Evolutionary conservation across 805 yeast species (phyloP), one percentile per base, ranked within the genome.

Genomic region (Pichia sporocuriosa): DNA sequence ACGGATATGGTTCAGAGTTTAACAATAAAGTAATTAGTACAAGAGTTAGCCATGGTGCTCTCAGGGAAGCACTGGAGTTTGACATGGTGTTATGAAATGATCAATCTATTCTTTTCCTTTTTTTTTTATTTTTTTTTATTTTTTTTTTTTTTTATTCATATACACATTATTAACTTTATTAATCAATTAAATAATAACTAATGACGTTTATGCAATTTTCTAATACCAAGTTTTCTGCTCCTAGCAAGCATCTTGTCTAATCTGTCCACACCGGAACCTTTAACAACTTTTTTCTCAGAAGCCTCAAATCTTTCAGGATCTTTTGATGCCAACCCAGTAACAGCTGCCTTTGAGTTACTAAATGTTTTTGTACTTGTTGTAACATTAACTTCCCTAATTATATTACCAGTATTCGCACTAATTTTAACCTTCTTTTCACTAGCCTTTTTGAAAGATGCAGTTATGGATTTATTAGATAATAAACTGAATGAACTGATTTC

Each of bases 11-110:
- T 4, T 64, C 72, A 1, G 56, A 54, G 4, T 59, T 66, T 44
- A 59, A 60, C 39, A 49, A 52, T 16, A 58, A 52, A 6, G 66
- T 62, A 17, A 36, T 58, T n/a, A 56, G 56, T 32, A 58, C 69
- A 11, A 59, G 68, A 34, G 65, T 73, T 23, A 72, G 75, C 44
- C 73, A 66, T 48, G 62, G 66, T n/a, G 70, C 75, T 1, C 52
- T 73, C 16, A 54, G 65, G 43, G 77, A 73, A 30, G 79, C 79
- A 3, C 55, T 73, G 24, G 53, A 55, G 34, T 45, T 47, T 40
- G 51, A 53, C 7, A 52, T 59, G 37, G 26, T 28, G n/a, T n/a
- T n/a, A n/a, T n/a, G n/a, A n/a, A n/a, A n/a, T n/a, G n/a, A n/a
- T 9, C 32, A 36, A 13, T 36, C 15, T 9, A n/a, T 22, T 20